A percentile compares a stretch with the other conserved stretches of the same genome.
phyloP scores from a whole-genome alignment of 257 asterid genomes.

The Penstemon eatonii region DNA sequence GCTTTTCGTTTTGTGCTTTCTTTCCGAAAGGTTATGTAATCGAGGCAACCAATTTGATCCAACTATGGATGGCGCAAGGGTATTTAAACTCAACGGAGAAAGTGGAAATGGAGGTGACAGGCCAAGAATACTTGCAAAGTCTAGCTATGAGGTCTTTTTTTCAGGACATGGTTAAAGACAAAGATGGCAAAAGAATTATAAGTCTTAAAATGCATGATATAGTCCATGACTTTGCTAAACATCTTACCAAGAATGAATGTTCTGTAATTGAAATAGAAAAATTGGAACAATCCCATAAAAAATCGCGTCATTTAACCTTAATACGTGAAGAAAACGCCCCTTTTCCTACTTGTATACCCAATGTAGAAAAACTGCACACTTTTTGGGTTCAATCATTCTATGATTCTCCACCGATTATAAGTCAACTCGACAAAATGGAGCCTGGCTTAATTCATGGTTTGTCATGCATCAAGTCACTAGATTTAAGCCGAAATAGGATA shows the following conservation, averaged over 20 bases:
- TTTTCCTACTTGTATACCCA: conserved; percentile 43
- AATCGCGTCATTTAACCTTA: conserved; percentile 54
- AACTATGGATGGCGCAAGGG: conserved; percentile 67
- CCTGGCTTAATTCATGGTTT: conserved; percentile 41
- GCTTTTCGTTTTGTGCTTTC: conserved; percentile 50
- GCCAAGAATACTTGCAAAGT: conserved; percentile 38
- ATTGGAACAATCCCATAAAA: conserved; percentile 29
- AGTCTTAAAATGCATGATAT: conserved; percentile 54
- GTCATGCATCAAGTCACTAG: conserved; percentile 40
- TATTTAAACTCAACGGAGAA: conserved; percentile 32
- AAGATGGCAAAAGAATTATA: conserved; percentile 33
- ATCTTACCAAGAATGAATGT: conserved; percentile 50
- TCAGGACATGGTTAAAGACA: conserved; percentile 34
- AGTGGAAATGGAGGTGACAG: conserved; percentile 38
- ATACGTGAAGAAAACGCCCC: conserved; percentile 49
- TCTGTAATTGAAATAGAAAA: conserved; percentile 41
- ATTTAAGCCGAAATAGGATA: conserved; percentile 63
- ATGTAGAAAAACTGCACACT: conserved; percentile 44
- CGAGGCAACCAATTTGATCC: conserved; percentile 40
- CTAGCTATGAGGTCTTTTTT: conserved; percentile 49
- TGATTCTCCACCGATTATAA: conserved; percentile 56
- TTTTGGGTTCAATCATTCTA: conserved; percentile 72
- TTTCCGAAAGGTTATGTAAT: conserved; percentile 47
- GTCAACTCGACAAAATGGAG: conserved; percentile 45
- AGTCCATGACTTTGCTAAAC: conserved; percentile 51